Evolutionary conservation across 768 basidiomycete species (phyloP), one percentile per base, ranked within the genome.

Genomic region (Lactarius trivialis): DNA sequence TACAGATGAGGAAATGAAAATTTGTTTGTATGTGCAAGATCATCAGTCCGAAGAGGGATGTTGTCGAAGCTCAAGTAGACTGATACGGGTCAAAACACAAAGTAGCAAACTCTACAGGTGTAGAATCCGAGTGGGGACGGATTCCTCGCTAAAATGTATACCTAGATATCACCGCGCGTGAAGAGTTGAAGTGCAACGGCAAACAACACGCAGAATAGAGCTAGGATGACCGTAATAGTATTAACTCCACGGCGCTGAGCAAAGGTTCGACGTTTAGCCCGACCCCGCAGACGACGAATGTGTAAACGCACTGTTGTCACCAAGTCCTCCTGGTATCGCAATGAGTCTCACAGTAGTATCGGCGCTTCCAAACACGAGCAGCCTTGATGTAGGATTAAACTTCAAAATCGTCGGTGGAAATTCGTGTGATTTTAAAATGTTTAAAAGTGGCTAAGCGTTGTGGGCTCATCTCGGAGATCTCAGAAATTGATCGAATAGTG

Each of bases 361-460:
- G 8, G 91, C 89, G 68, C 93, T 93, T 19, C 90, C 95, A 6
- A 92, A 92, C 21, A 95, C 82, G 4, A 99, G 79, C 14, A 95
- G 67, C n/a, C 79, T 83, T 14, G 88, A 85, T 7, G 84, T 78
- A 1, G 93, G 88, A 71, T 89, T 96, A 79, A 99, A 99, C 61
- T 82, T 83, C 59, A 99, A 74, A 4, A 89, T 85, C 1, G 97
- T 98, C 6, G 91, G 84, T 4, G 97, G 91, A 73, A 98, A 93
- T 63, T 95, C 93, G 73, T 98, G 96, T 0, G 97, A 91, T 73
- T 91, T 91, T 61, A 98, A 77, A 64, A 99, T 97, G 21, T 86
- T 86, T 33, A 92, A 74, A 14, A 93, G 72, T 1, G 94, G 95
- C 95, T 98, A 68, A 48, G 36, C 45, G 55, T 39, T 30, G 30